Percentiles rank a stretch among this genome's conserved stretches.
Evolutionary conservation across 306 rosid species (phyloP).

Genomic region (Lathyrus sativus): DNA sequence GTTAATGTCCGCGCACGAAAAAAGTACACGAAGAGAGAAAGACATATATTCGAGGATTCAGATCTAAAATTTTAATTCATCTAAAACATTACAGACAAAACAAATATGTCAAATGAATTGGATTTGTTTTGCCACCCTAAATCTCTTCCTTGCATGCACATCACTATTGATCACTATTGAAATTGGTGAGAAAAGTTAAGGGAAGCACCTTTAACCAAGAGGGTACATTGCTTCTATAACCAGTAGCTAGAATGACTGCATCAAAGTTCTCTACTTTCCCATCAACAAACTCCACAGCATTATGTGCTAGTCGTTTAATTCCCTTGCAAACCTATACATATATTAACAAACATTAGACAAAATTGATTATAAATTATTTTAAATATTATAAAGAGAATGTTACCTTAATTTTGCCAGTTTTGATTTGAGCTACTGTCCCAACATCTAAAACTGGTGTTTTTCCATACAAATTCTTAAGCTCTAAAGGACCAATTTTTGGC

Average conservation of each 20-base stretch:
- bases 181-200: background rate
- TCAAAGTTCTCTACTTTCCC: constrained; percentile 70
- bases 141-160: too few species aligned
- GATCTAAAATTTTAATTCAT: too few species aligned
- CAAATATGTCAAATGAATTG: too few species aligned
- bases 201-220: constrained; percentile 74
- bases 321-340: constrained; percentile 65
- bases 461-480: constrained; percentile 73
- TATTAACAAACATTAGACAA: background rate
- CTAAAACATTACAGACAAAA: too few species aligned
- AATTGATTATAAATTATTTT: background rate
- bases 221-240: constrained; percentile 81
- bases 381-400: background rate
- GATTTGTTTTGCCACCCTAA: too few species aligned
- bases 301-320: constrained; percentile 57
- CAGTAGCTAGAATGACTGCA: constrained; percentile 79
- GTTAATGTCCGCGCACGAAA: too few species aligned
- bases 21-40: too few species aligned
- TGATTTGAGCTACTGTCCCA: constrained; percentile 81
- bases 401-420: constrained; percentile 81
- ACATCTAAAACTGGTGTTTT: constrained; percentile 95
- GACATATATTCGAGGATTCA: too few species aligned
- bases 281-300: constrained; percentile 72
- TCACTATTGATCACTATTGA: too few species aligned
- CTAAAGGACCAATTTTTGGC: constrained; percentile 81